Percentiles rank a stretch among this genome's conserved stretches.
Evolutionary conservation across 805 yeast genomes (phyloP).

Genomic region (Millerago galiae): DNA sequence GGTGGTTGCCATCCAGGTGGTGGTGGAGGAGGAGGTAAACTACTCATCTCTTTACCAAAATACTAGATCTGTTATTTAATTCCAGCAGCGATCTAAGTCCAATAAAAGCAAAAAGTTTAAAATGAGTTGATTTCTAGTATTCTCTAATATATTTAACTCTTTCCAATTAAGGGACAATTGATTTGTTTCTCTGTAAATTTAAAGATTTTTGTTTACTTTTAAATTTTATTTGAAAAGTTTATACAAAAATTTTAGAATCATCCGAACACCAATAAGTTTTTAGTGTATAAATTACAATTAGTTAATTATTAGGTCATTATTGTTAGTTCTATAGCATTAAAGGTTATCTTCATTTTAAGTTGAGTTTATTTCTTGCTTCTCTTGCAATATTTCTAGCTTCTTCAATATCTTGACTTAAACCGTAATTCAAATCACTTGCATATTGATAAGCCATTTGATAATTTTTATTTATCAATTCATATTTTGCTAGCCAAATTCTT

Average conservation of each 20-base stretch:
- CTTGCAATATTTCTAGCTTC: conserved; percentile 82
- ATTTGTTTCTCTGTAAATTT: too few species aligned
- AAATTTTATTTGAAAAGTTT: not conserved
- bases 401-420: conserved; percentile 80
- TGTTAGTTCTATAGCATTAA: too few species aligned
- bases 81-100: not conserved
- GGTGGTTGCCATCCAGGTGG: conserved; percentile 27
- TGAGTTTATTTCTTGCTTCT: conserved; percentile 59
- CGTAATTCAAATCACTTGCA: conserved; percentile 64
- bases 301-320: not conserved
- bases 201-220: not conserved
- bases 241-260: not conserved
- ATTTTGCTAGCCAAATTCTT: conserved; percentile 76
- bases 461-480: conserved; percentile 48
- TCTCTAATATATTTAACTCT: too few species aligned
- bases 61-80: not conserved
- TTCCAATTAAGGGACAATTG: not conserved
- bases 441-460: conserved; percentile 66
- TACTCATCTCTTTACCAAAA: conserved; percentile 4
- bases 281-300: not conserved
- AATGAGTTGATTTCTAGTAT: too few species aligned
- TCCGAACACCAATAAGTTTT: not conserved
- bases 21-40: conserved; percentile 24
- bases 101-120: too few species aligned
- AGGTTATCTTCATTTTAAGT: conserved; percentile 15